Evolutionary conservation across 2,329 filamentous ascomycete species (phyloP).

Genomic region (Ophiostoma ips): DNA sequence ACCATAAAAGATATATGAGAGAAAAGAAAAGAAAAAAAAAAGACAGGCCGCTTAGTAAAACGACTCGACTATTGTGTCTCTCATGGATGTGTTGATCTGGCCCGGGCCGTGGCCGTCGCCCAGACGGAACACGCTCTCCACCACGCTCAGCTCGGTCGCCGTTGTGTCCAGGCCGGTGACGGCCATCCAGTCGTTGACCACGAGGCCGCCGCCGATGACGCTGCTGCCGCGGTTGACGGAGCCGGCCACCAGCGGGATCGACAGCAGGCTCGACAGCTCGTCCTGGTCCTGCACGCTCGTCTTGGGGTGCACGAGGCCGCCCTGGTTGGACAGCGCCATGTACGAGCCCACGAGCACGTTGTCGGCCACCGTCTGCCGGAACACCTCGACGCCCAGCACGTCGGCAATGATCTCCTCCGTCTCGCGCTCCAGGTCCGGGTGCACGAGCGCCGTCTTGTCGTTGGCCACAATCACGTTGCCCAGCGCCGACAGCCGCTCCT

Average conservation of each 20-base stretch:
- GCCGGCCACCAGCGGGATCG: constrained; percentile 90
- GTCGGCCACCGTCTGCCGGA: constrained; percentile 88
- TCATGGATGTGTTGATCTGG: constrained; percentile 70
- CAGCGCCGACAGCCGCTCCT: constrained; percentile 87
- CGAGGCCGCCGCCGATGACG: constrained; percentile 94
- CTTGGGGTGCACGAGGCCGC: constrained; percentile 93
- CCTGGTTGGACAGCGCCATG: constrained; percentile 92
- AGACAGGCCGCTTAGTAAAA: constrained; percentile 58
- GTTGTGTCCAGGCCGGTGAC: constrained; percentile 90
- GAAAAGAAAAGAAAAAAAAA: background rate
- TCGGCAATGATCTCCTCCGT: constrained; percentile 98
- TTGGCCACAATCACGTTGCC: constrained; percentile 96
- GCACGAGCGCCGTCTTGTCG: constrained; percentile 91
- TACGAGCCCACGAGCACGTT: constrained; percentile 94
- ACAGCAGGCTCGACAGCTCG: constrained; percentile 81
- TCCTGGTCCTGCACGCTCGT: constrained; percentile 96
- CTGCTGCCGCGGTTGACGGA: constrained; percentile 85
- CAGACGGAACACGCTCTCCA: constrained; percentile 90
- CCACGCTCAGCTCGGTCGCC: constrained; percentile 90
- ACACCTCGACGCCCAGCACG: constrained; percentile 77
- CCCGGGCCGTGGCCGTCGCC: constrained; percentile 72
- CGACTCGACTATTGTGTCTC: constrained; percentile 97
- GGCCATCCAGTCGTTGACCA: constrained; percentile 95
- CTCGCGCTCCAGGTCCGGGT: constrained; percentile 93
- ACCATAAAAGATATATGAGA: background rate